Conservation (phyloP, 805 yeast species). For the Yarrowia porcina region DNA sequence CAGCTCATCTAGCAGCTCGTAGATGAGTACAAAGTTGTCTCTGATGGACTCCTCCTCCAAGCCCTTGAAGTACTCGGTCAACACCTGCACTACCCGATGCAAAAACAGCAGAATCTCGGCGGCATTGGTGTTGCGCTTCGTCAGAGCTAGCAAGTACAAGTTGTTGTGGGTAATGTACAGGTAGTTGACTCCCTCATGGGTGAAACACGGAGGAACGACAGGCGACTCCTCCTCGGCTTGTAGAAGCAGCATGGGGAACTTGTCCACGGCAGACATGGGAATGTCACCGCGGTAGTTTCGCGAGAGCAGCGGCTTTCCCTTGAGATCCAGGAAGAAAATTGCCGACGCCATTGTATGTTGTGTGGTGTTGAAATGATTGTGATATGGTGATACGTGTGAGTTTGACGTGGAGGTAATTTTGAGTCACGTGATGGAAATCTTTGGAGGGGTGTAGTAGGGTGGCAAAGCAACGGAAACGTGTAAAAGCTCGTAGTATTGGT, state of each 20-base stretch:
- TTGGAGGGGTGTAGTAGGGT: background rate
- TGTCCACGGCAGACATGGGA: slow-evolving; percentile 54
- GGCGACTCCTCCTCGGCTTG: slow-evolving; percentile 42
- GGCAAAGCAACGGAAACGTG: background rate
- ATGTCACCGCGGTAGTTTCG: slow-evolving; percentile 72
- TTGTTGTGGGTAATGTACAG: slow-evolving; percentile 54
- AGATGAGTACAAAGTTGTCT: slow-evolving; percentile 71
- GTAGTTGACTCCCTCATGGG: slow-evolving; percentile 51
- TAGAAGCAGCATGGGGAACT: slow-evolving; percentile 54
- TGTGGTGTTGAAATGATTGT: slow-evolving; percentile 1
- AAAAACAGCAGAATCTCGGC: slow-evolving; percentile 59
- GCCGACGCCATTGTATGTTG: slow-evolving; percentile 56
- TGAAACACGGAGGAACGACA: slow-evolving; percentile 47
- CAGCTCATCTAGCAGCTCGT: slow-evolving; percentile 85
- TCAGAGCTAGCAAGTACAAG: slow-evolving; percentile 39
- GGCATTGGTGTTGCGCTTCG: slow-evolving; percentile 44
- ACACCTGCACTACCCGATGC: slow-evolving; percentile 45
- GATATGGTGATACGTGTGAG: slow-evolving; percentile 5
- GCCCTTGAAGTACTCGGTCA: slow-evolving; percentile 47
- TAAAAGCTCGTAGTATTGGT: background rate
- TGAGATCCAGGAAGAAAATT: slow-evolving; percentile 63
- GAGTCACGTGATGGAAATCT: background rate
- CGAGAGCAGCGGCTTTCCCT: slow-evolving; percentile 63
- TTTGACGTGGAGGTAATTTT: slow-evolving; percentile 19
- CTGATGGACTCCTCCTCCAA: slow-evolving; percentile 58